These are phyloP conservation scores for Scorias spongiosa DNA, from an alignment of 2,329 filamentous ascomycete genomes.

Conservation along the genomic window DNA sequence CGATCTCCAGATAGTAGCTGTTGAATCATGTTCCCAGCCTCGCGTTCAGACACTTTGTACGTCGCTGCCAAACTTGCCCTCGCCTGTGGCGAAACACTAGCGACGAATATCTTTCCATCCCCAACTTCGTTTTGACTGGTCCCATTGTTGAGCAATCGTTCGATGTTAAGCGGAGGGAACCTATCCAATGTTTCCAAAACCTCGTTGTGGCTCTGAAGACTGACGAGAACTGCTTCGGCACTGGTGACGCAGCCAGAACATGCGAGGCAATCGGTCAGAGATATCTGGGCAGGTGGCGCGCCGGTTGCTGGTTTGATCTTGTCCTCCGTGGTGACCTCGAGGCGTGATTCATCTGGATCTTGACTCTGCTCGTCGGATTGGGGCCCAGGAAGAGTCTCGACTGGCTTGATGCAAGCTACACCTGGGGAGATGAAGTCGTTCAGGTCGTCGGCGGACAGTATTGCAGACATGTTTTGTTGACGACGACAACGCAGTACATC, in stretches of 20 bases:
- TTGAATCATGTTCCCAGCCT: constrained; percentile 70
- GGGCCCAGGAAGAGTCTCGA: constrained; percentile 70
- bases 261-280: constrained; percentile 89
- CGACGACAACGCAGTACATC: constrained; percentile 1
- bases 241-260: constrained; percentile 97
- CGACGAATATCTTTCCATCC: constrained; percentile 68
- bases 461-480: constrained; percentile 62
- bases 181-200: constrained; percentile 70
- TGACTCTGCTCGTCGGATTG: constrained; percentile 27
- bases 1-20: constrained; percentile 57
- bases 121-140: background rate
- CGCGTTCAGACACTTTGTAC: constrained; percentile 54
- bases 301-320: constrained; percentile 37
- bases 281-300: constrained; percentile 71
- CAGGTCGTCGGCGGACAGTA: constrained; percentile 87
- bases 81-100: constrained; percentile 82
- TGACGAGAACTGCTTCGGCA: constrained; percentile 92
- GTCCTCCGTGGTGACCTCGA: constrained; percentile 91
- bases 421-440: constrained; percentile 99
- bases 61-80: constrained; percentile 79
- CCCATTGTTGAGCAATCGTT: background rate
- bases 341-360: constrained; percentile 32
- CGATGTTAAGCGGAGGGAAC: constrained; percentile 22
- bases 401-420: constrained; percentile 93
- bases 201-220: constrained; percentile 83